A percentile compares a stretch with the other conserved stretches of the same genome.
These are phyloP conservation scores for Leptomonas seymouri DNA, from an alignment of 208 protist genomes.

Conservation along the genomic window DNA sequence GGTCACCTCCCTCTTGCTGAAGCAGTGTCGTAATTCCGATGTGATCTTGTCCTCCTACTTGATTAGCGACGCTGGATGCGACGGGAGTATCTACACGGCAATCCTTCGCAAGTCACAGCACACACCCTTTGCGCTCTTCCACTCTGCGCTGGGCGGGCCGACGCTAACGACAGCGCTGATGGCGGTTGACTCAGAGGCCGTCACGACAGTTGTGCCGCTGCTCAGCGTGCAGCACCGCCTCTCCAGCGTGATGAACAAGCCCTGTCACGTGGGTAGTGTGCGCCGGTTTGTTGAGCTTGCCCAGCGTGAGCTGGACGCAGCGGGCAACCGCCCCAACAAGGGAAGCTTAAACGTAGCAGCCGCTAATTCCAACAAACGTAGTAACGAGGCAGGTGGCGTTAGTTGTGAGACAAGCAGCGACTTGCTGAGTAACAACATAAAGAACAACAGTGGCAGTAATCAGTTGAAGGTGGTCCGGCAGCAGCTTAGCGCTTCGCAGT, in stretches of 20 bases:
- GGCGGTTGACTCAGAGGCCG: slow-evolving; percentile 37
- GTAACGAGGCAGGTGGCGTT: slow-evolving; percentile 3
- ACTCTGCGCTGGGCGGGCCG: slow-evolving; percentile 52
- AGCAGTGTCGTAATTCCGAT: slow-evolving; percentile 51
- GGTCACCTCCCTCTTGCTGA: slow-evolving; percentile 58
- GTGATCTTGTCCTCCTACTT: slow-evolving; percentile 69
- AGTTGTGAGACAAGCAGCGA: slow-evolving; percentile 5
- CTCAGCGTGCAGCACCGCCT: slow-evolving; percentile 64
- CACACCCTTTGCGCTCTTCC: slow-evolving; percentile 49
- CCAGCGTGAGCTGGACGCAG: slow-evolving; percentile 41
- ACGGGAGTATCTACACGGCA: slow-evolving; percentile 33
- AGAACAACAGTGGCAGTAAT: slow-evolving; percentile 14
- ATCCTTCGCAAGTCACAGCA: slow-evolving; percentile 40
- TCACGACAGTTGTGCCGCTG: slow-evolving; percentile 34
- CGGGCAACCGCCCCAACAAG: neutral
- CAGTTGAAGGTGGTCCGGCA: slow-evolving; percentile 4
- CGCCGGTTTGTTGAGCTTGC: slow-evolving; percentile 47
- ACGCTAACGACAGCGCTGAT: slow-evolving; percentile 57
- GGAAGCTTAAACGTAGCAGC: neutral
- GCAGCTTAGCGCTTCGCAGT: slow-evolving; percentile 5
- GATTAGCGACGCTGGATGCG: slow-evolving; percentile 43
- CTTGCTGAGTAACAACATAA: slow-evolving; percentile 15
- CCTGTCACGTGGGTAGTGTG: slow-evolving; percentile 48
- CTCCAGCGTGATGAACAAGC: slow-evolving; percentile 45
- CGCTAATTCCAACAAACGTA: slow-evolving; percentile 1